These are phyloP conservation scores for Gastrolobium villosum DNA, from an alignment of 306 rosid genomes.

Conservation along the genomic window DNA sequence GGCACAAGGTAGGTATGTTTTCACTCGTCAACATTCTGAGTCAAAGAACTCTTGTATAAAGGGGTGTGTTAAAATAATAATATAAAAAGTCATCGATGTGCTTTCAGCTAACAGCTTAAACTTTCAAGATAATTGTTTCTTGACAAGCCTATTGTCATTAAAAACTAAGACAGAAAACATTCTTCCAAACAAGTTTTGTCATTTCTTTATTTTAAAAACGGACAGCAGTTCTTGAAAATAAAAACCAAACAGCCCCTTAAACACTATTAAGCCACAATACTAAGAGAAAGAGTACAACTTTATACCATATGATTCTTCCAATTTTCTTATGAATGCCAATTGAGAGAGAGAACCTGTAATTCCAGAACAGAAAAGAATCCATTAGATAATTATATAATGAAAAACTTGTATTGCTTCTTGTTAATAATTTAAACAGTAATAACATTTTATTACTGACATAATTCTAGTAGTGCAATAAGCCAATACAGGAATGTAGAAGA, in stretches of 20 bases:
- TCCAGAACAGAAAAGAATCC: slow-evolving; percentile 27
- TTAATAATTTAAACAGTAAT: slow-evolving; percentile 9
- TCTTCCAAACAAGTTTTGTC: slow-evolving; percentile 13
- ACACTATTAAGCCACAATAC: slow-evolving; percentile 12
- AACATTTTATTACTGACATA: not conserved
- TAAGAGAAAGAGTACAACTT: slow-evolving; percentile 23
- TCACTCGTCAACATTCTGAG: not conserved
- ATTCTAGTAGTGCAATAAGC: not conserved
- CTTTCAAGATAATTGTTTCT: not conserved
- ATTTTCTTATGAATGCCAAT: slow-evolving; percentile 82
- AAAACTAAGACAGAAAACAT: slow-evolving; percentile 2
- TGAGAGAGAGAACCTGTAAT: slow-evolving; percentile 92
- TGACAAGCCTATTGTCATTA: not conserved
- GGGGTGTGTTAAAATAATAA: slow-evolving; percentile 1
- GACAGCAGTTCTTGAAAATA: not conserved
- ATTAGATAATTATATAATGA: not conserved
- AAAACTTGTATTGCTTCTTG: not conserved
- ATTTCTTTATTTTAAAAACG: not conserved
- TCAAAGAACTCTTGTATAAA: not conserved
- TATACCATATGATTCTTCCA: slow-evolving; percentile 89
- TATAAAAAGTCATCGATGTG: not conserved
- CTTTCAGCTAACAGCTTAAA: not conserved
- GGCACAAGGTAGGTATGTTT: not conserved
- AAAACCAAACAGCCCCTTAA: slow-evolving; percentile 4
- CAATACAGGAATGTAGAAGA: slow-evolving; percentile 3